Evolutionary conservation across 257 asterid genomes (phyloP).

Genomic region (Solanum ossicruentum): DNA sequence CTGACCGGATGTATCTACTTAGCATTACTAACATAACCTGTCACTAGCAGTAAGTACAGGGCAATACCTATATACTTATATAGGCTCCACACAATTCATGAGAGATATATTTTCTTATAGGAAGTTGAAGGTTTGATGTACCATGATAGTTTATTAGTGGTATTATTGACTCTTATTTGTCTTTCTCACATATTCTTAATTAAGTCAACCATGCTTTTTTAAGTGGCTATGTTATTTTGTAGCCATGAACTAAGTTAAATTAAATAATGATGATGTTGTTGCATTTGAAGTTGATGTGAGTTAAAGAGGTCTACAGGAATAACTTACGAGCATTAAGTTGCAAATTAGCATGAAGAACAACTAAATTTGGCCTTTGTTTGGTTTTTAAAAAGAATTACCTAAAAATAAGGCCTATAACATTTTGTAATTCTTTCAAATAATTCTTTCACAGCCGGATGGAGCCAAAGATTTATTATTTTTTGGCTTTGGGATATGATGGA

Average conservation of each 20-base stretch:
- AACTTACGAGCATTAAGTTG: background rate
- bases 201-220: background rate
- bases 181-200: background rate
- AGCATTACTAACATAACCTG: background rate
- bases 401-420: too few species aligned
- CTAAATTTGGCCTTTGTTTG: too few species aligned
- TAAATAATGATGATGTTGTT: background rate
- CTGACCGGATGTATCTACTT: fast-evolving
- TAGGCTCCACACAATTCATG: background rate
- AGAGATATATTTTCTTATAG: background rate
- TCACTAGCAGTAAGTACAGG: background rate
- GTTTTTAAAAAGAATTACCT: too few species aligned
- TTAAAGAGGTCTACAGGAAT: background rate
- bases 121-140: background rate
- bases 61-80: background rate
- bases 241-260: background rate
- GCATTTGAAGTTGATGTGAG: background rate
- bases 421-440: too few species aligned
- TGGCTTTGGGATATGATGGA: too few species aligned
- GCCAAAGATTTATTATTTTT: too few species aligned
- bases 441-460: too few species aligned
- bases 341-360: background rate
- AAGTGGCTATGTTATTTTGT: background rate
- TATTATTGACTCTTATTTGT: background rate
- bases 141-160: background rate